Conservation (phyloP, 2,329 filamentous ascomycete species). For the Fusarium abutilonis region DNA sequence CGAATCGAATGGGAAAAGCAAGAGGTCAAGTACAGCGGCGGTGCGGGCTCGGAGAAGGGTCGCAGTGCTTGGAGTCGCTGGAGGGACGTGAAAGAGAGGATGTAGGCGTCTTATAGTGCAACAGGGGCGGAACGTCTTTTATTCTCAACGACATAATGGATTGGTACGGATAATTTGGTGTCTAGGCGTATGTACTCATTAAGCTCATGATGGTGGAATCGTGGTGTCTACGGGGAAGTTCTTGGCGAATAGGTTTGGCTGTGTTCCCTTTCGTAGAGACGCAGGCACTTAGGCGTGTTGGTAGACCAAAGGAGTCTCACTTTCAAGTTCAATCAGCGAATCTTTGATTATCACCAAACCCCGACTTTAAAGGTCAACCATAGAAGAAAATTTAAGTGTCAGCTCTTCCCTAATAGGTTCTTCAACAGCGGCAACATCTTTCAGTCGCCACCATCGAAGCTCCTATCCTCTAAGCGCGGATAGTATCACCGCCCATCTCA, state of each 20-base stretch:
- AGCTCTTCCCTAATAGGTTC: slow-evolving; percentile 23
- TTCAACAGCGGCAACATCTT: slow-evolving; percentile 22
- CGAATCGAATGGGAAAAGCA: slow-evolving; percentile 75
- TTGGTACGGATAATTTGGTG: neutral
- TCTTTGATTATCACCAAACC: slow-evolving; percentile 16
- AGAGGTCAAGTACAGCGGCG: slow-evolving; percentile 71
- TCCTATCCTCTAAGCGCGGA: slow-evolving; percentile 37
- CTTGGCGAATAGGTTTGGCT: neutral
- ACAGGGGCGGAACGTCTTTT: neutral
- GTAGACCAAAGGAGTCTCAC: slow-evolving; percentile 2
- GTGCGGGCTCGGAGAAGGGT: slow-evolving; percentile 64
- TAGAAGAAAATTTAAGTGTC: slow-evolving; percentile 24
- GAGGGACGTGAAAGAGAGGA: slow-evolving; percentile 44
- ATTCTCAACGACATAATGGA: neutral
- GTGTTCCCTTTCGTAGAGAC: neutral
- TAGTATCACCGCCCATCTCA: slow-evolving; percentile 71
- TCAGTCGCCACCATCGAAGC: slow-evolving; percentile 11
- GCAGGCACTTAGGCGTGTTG: neutral
- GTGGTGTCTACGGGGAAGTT: neutral
- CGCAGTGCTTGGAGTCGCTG: slow-evolving; percentile 52
- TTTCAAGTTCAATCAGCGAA: slow-evolving; percentile 15
- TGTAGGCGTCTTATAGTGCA: neutral
- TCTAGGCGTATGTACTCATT: slow-evolving; percentile 6
- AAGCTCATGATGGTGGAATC: neutral
- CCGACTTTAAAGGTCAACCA: neutral